These are phyloP conservation scores for Cryomyces minteri DNA, from an alignment of 495 filamentous ascomycete species.

Conservation along the genomic window DNA sequence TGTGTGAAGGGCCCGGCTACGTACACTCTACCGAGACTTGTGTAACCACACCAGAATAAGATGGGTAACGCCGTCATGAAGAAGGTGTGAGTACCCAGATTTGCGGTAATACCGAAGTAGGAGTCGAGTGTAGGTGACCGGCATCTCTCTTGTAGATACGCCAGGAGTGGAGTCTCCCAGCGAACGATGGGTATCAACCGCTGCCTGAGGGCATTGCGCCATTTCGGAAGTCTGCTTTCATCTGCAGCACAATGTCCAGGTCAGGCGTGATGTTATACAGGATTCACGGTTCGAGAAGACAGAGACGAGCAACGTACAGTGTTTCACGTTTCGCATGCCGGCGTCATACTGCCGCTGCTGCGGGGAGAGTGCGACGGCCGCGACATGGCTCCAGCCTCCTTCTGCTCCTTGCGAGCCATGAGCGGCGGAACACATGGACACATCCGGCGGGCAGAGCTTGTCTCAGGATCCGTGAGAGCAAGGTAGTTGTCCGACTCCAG, in stretches of 20 bases:
- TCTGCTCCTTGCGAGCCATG: neutral
- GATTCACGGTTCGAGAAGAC: neutral
- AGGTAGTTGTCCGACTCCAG: too few species aligned
- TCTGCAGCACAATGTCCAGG: conserved; percentile 30
- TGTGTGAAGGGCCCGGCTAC: conserved; percentile 10
- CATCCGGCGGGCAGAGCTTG: too few species aligned
- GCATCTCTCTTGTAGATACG: conserved; percentile 50
- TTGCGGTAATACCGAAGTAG: conserved; percentile 92
- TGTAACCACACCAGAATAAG: conserved; percentile 87
- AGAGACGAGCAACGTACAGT: conserved; percentile 12
- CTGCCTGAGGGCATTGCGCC: conserved; percentile 76
- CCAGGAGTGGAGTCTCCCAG: conserved; percentile 91
- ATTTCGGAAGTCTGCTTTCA: conserved; percentile 62
- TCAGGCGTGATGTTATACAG: neutral
- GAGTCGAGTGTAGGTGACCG: conserved; percentile 61
- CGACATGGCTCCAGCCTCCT: neutral
- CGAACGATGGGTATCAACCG: conserved; percentile 68
- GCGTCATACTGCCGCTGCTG: conserved; percentile 11
- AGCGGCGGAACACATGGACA: too few species aligned
- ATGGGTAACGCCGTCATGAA: conserved; percentile 91
- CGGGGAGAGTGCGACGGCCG: too few species aligned
- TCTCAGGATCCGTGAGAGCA: too few species aligned
- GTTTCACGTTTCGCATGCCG: conserved; percentile 19
- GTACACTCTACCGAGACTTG: conserved; percentile 65
- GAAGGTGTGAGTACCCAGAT: conserved; percentile 95